phyloP scores from a whole-genome alignment of 306 rosid genomes.

The Ceratonia siliqua region DNA sequence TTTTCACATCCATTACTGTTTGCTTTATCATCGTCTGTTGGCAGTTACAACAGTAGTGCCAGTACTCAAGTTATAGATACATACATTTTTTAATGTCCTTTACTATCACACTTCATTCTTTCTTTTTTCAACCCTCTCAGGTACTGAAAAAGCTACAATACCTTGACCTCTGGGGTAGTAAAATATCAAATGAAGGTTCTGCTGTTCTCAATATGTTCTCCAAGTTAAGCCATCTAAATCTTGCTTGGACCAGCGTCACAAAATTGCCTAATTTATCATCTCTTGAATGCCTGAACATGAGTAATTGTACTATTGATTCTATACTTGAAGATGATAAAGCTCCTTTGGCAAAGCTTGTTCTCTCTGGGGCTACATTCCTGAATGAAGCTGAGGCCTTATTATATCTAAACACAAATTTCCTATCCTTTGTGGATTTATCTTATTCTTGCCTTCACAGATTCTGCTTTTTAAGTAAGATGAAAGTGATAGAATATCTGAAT shows the following conservation, averaged over 20 bases:
- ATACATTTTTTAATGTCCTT: background rate
- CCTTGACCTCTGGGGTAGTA: conserved; percentile 94
- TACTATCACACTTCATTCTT: conserved; percentile 8
- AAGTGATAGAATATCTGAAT: conserved; percentile 70
- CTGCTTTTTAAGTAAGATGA: conserved; percentile 59
- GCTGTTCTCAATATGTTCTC: conserved; percentile 60
- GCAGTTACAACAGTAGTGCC: background rate
- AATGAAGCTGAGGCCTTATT: conserved; percentile 59
- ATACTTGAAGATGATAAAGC: conserved; percentile 55
- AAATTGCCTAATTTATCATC: conserved; percentile 64
- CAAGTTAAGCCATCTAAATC: conserved; percentile 70
- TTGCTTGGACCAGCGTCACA: conserved; percentile 81
- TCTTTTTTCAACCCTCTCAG: conserved; percentile 34
- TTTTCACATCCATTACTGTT: background rate
- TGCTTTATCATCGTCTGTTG: conserved; percentile 8
- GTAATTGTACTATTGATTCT: conserved; percentile 74
- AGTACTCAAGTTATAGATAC: conserved; percentile 15
- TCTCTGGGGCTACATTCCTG: conserved; percentile 64
- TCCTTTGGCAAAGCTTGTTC: conserved; percentile 64
- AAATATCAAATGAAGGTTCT: conserved; percentile 74
- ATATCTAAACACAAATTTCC: conserved; percentile 43
- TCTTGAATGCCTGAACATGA: conserved; percentile 77
- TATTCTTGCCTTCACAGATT: conserved; percentile 58
- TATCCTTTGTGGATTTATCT: conserved; percentile 66
- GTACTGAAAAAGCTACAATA: conserved; percentile 68